A percentile compares a stretch with the other conserved stretches of the same genome.
Conservation (phyloP, 345 rosid genomes). For the Cardamine chenopodiifolia region DNA sequence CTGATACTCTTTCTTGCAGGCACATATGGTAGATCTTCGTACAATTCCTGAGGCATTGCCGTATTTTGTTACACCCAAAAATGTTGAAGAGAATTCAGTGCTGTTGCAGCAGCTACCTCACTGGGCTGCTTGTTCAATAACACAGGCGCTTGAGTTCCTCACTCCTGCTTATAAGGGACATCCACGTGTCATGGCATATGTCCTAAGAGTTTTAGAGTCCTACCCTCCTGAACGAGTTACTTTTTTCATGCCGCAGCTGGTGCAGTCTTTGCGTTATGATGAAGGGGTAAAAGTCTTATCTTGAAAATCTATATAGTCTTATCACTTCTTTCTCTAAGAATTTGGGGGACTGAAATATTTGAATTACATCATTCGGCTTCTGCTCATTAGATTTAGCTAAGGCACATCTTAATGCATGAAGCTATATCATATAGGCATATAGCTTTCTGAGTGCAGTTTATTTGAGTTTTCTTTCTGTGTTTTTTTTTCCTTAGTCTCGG, state of each 20-base stretch:
- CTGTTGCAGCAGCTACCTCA: constrained; percentile 98
- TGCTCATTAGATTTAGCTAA: constrained; percentile 19
- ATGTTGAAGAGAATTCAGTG: constrained; percentile 89
- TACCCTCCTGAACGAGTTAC: constrained; percentile 98
- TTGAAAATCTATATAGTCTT: constrained; percentile 17
- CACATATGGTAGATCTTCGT: constrained; percentile 73
- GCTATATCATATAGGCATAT: background rate
- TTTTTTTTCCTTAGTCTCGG: background rate
- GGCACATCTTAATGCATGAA: constrained; percentile 19
- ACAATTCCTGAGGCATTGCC: constrained; percentile 96
- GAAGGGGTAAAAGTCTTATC: constrained; percentile 62
- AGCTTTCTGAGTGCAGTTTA: background rate
- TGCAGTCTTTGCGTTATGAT: constrained; percentile 91
- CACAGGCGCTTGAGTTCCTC: constrained; percentile 95
- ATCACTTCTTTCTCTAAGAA: constrained; percentile 8
- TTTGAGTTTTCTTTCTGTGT: background rate
- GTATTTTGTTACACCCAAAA: constrained; percentile 89
- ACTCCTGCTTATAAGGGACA: constrained; percentile 94
- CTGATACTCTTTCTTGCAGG: constrained; percentile 54
- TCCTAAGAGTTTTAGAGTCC: constrained; percentile 93
- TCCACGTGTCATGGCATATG: constrained; percentile 99
- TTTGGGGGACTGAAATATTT: background rate
- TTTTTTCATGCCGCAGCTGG: constrained; percentile 98
- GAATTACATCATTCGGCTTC: constrained; percentile 5
- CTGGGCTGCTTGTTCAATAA: constrained; percentile 99